Evolutionary conservation across 2,329 filamentous ascomycete genomes (phyloP), one percentile per base, ranked within the genome.

Genomic region (Penicillium sp.): DNA sequence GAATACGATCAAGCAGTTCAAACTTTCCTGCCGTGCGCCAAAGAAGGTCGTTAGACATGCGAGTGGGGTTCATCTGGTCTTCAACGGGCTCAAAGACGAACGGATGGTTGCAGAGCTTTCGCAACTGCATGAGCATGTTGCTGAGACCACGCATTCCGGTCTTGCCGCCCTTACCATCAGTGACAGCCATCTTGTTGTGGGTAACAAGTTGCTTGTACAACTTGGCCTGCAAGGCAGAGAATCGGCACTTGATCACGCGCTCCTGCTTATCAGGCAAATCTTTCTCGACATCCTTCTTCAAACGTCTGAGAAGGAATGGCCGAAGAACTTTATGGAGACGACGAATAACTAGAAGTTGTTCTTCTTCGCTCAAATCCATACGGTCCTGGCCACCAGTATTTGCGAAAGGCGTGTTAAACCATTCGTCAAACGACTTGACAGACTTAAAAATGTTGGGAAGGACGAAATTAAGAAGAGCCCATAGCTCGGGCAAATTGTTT

Each of bases 71-170:
- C 88, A 99, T 96, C 72, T 97, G 91, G 64, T 96, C 95, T 73
- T 99, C 94, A 40, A 99, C 94, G 66, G 96, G 90, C 68, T 96
- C 92, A 67, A 99, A 99, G 24, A 99, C 94, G 70, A 99, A 99
- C 0, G 94, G 94, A 79, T 99, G 94, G 74, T 99, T 99, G 80
- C 94, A 99, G 49, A 99, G 87, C 78, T 99, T 99, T 71, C 94
- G 89, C 70, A 99, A 80, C 78, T 99, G 94, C 94, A 99, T 99
- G 59, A 99, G 90, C 92, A 99, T 99, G 78, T 99, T 99, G 82
- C 93, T 97, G 60, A 99, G 80, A 73, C 94, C 94, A 71, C 92
- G 91, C 76, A 95, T 89, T 65, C 89, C 90, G 45, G 91, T 92
- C 85, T 96, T 97, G 69, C 92, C 92, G 60, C 92, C 92, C 78